Conservation (phyloP, 257 asterid genomes). For the Echium plantagineum region DNA sequence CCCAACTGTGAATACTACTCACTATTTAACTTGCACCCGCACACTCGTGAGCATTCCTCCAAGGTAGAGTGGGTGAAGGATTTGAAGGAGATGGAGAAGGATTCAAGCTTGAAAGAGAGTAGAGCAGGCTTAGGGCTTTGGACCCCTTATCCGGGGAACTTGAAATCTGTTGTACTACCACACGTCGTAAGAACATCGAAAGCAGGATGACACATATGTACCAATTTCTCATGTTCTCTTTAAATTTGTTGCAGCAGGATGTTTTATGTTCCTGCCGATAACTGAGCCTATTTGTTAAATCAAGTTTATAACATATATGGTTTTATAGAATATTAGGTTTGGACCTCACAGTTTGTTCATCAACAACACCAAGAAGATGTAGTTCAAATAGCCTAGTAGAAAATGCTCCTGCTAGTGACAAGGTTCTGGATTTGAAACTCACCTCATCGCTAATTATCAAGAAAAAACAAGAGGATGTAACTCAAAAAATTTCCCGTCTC, state of each 20-base stretch:
- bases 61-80: constrained; percentile 90
- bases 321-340: no score
- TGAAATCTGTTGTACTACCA: constrained; percentile 68
- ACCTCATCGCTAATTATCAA: no score
- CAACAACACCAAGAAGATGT: no score
- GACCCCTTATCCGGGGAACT: constrained; percentile 82
- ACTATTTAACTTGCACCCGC: constrained; percentile 68
- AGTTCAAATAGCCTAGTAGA: no score
- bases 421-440: no score
- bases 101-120: constrained; percentile 71
- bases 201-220: constrained; percentile 48
- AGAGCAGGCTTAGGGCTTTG: constrained; percentile 92
- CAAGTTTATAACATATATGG: no score
- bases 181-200: constrained; percentile 70
- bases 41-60: constrained; percentile 88
- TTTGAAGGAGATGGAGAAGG: constrained; percentile 53
- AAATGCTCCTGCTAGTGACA: no score
- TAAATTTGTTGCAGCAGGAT: no score
- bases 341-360: no score
- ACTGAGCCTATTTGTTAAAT: background rate
- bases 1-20: constrained; percentile 94
- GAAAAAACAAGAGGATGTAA: no score
- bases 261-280: no score
- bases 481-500: no score
- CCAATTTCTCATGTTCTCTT: background rate